A percentile compares a stretch with the other conserved stretches of the same genome.
phyloP scores from a whole-genome alignment of 352 stramenopile genomes.

The Pythium scleroteichum region DNA sequence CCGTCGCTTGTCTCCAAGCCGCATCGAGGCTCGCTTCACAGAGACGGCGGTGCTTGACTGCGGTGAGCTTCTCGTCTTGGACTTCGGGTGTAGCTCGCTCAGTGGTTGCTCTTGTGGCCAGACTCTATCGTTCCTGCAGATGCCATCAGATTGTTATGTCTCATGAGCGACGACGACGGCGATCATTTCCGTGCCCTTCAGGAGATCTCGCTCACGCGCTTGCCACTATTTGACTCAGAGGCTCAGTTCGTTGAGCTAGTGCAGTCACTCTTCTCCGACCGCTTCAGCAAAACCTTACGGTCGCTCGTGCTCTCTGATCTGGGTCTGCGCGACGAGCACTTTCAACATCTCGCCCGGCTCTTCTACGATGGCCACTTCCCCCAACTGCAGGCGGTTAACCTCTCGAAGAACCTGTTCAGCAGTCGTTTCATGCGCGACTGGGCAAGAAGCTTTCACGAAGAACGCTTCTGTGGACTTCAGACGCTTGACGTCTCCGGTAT shows the following conservation, averaged over 20 bases:
- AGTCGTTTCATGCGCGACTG: constrained; percentile 68
- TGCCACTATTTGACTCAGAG: constrained; percentile 28
- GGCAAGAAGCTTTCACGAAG: constrained; percentile 44
- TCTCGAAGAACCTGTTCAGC: constrained; percentile 50
- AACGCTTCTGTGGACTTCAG: constrained; percentile 39
- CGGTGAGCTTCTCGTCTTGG: not conserved
- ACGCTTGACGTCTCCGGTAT: constrained; percentile 49
- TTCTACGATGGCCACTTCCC: constrained; percentile 54
- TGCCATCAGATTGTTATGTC: constrained; percentile 32
- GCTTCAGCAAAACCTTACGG: constrained; percentile 38
- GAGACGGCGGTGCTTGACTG: constrained; percentile 2
- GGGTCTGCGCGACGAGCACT: constrained; percentile 45
- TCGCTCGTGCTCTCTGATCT: constrained; percentile 41
- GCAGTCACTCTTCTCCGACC: constrained; percentile 57
- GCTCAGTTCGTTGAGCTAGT: constrained; percentile 45
- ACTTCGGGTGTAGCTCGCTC: not conserved
- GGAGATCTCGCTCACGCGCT: constrained; percentile 31
- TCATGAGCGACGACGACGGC: constrained; percentile 37
- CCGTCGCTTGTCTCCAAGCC: not conserved
- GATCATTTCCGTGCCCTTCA: constrained; percentile 45
- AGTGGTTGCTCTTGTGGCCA: not conserved
- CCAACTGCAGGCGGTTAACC: constrained; percentile 28
- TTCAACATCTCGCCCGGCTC: constrained; percentile 42
- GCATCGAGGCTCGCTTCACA: constrained; percentile 10
- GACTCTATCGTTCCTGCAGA: constrained; percentile 4